Percentiles rank a stretch among this genome's conserved stretches.
Conservation (phyloP, 2,329 filamentous ascomycete species). For the Beauveria australis region DNA sequence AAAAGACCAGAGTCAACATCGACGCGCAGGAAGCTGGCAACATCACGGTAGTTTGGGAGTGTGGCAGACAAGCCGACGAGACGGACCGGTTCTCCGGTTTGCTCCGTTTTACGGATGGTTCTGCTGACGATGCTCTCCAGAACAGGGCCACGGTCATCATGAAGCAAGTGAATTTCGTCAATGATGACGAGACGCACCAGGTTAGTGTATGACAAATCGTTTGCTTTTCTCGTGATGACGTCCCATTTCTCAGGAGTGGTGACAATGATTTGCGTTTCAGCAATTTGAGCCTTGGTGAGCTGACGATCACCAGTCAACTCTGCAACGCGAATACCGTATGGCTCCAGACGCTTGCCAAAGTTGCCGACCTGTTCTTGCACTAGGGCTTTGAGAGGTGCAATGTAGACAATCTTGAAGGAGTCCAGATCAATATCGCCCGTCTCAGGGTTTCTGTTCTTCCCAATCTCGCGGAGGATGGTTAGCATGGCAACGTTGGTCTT, state of each 20-base stretch:
- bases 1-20: constrained; percentile 80
- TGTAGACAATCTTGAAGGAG: constrained; percentile 97
- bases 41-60: constrained; percentile 91
- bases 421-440: constrained; percentile 95
- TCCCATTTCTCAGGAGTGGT: constrained; percentile 99
- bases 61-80: constrained; percentile 91
- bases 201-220: constrained; percentile 92
- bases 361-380: constrained; percentile 98
- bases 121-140: constrained; percentile 94
- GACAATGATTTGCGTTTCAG: constrained; percentile 95
- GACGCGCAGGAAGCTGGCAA: constrained; percentile 88
- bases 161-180: constrained; percentile 94
- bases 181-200: constrained; percentile 95
- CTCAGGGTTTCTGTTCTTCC: constrained; percentile 80
- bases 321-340: constrained; percentile 87
- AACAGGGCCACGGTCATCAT: constrained; percentile 94
- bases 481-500: constrained; percentile 99
- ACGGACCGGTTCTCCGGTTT: constrained; percentile 87
- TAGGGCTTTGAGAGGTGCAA: constrained; percentile 88
- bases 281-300: constrained; percentile 96
- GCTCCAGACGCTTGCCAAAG: constrained; percentile 82
- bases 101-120: constrained; percentile 86
- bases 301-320: constrained; percentile 96
- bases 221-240: constrained; percentile 95
- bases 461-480: constrained; percentile 89